A percentile compares a stretch with the other conserved stretches of the same genome.
Evolutionary conservation across 352 stramenopile genomes (phyloP).

Genomic region (Blastocystis sp.): DNA sequence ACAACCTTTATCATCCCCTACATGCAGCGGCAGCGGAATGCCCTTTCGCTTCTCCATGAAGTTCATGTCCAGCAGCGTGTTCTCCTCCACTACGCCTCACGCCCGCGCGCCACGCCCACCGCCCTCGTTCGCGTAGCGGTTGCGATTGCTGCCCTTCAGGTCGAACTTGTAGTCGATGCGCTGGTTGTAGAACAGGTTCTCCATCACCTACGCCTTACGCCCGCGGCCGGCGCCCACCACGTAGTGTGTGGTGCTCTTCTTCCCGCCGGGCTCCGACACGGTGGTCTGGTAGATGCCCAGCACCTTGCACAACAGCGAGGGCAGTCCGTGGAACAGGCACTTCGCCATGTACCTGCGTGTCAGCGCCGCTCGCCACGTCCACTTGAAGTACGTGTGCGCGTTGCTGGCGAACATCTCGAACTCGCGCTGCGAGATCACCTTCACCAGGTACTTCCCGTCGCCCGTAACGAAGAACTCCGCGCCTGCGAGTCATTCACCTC

Average conservation of each 20-base stretch:
- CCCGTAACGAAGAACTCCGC: conserved; percentile 51
- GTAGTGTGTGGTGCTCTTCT: conserved; percentile 23
- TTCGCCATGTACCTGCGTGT: conserved; percentile 46
- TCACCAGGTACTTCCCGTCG: conserved; percentile 49
- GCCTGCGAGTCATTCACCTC: not conserved
- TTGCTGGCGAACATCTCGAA: conserved; percentile 65
- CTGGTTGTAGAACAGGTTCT: conserved; percentile 68
- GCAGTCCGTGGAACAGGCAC: conserved; percentile 51
- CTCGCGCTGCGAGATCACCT: conserved; percentile 32
- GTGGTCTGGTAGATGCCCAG: conserved; percentile 59
- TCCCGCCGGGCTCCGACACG: not conserved
- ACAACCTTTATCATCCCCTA: not conserved
- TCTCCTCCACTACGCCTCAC: conserved; percentile 44
- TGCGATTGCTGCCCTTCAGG: conserved; percentile 67
- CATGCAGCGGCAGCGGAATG: conserved; percentile 58
- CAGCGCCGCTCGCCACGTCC: not conserved
- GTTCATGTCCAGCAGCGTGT: conserved; percentile 68
- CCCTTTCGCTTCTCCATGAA: conserved; percentile 69
- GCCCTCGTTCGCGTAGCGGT: conserved; percentile 63
- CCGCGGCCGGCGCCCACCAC: conserved; percentile 25
- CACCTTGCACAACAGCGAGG: conserved; percentile 59
- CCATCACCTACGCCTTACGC: conserved; percentile 38
- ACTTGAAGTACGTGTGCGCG: conserved; percentile 61
- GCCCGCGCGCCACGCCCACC: not conserved
- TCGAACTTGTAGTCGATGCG: conserved; percentile 64